phyloP scores from a whole-genome alignment of 257 asterid genomes.

The Fraxinus americana region DNA sequence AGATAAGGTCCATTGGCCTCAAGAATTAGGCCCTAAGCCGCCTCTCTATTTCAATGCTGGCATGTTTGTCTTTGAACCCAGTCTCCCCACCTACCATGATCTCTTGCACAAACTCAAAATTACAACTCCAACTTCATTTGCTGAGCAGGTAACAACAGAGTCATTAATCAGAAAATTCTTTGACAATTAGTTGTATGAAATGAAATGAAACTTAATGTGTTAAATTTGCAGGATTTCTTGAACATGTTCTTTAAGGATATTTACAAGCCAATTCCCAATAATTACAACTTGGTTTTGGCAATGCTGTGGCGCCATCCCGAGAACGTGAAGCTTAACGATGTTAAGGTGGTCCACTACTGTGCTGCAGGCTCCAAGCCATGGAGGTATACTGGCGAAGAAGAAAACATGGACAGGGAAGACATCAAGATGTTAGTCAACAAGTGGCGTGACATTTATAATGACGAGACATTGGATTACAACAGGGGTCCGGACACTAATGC shows the following conservation, averaged over 20 bases:
- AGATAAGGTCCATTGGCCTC: slow-evolving; percentile 29
- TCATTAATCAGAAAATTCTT: neutral
- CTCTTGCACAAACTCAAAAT: slow-evolving; percentile 27
- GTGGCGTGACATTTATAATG: slow-evolving; percentile 31
- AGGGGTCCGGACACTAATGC: neutral
- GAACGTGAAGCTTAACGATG: slow-evolving; percentile 24
- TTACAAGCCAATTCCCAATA: slow-evolving; percentile 20
- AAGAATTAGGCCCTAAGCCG: slow-evolving; percentile 31
- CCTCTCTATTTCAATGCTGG: slow-evolving; percentile 39
- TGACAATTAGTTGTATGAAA: no score
- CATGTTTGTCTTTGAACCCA: slow-evolving; percentile 32
- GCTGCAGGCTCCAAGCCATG: slow-evolving; percentile 33
- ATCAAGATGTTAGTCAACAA: slow-evolving; percentile 24
- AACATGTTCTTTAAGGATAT: slow-evolving; percentile 31
- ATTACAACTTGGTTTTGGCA: slow-evolving; percentile 30
- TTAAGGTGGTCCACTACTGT: slow-evolving; percentile 31
- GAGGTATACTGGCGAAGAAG: slow-evolving; percentile 27
- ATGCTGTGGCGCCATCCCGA: slow-evolving; percentile 35
- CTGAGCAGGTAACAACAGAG: slow-evolving; percentile 28
- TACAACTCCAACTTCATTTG: slow-evolving; percentile 25
- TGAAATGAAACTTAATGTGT: neutral
- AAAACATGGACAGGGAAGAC: slow-evolving; percentile 31
- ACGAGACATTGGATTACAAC: slow-evolving; percentile 20
- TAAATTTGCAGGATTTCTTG: slow-evolving; percentile 24
- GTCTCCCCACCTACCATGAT: slow-evolving; percentile 25